Percentiles rank a stretch among this genome's conserved stretches.
These are phyloP conservation scores for Tulasnella sp. DNA, from an alignment of 768 basidiomycete genomes.

Conservation along the genomic window DNA sequence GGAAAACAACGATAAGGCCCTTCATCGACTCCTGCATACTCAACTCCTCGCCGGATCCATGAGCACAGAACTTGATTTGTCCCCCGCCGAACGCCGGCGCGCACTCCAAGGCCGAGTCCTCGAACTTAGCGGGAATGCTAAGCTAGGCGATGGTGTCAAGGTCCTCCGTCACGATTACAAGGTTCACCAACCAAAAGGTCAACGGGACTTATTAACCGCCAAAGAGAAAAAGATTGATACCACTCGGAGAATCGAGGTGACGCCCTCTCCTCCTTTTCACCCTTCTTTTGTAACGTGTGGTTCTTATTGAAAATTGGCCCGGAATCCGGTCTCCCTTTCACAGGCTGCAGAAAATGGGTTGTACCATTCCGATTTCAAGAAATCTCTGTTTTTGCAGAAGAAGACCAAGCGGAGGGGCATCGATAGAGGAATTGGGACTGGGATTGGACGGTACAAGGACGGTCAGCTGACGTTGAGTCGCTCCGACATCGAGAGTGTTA, in stretches of 20 bases:
- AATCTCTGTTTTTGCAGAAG: constrained; percentile 35
- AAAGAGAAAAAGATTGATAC: constrained; percentile 50
- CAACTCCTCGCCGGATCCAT: constrained; percentile 66
- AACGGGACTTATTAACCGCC: constrained; percentile 55
- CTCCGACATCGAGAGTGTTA: constrained; percentile 43
- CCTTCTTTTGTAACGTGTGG: too few relatives aligned
- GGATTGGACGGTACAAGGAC: constrained; percentile 62
- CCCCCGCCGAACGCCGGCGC: constrained; percentile 58
- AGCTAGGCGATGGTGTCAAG: constrained; percentile 66
- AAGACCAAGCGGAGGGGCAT: constrained; percentile 35
- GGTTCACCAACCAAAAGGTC: constrained; percentile 57
- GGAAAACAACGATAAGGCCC: constrained; percentile 61
- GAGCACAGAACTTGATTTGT: constrained; percentile 47
- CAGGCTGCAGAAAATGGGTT: constrained; percentile 79
- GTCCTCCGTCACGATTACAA: constrained; percentile 49
- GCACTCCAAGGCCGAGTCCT: constrained; percentile 68
- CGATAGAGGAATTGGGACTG: constrained; percentile 61
- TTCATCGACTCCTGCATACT: constrained; percentile 74
- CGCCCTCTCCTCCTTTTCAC: too few relatives aligned
- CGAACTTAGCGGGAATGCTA: constrained; percentile 57
- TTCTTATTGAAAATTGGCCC: background rate
- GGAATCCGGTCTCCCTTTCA: too few relatives aligned
- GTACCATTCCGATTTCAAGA: constrained; percentile 71
- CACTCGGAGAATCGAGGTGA: constrained; percentile 58
- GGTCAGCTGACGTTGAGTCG: constrained; percentile 57